Evolutionary conservation across 2,329 filamentous ascomycete species (phyloP).

Genomic region (Metarhizium sp.): DNA sequence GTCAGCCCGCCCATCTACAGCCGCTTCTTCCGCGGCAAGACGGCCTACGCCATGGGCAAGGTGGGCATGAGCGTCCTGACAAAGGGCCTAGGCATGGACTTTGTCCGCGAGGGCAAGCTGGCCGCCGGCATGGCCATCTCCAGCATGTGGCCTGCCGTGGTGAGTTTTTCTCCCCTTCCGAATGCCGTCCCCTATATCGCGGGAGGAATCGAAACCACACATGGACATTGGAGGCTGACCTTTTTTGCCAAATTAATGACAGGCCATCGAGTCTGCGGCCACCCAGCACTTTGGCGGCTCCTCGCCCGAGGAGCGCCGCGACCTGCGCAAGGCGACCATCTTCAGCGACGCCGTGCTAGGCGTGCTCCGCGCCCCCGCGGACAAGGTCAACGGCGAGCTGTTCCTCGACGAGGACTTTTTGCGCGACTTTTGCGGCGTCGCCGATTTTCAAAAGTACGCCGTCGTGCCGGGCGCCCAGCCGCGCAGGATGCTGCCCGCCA

Average conservation of each 20-base stretch:
- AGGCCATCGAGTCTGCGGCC: no score
- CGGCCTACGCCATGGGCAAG: conserved; percentile 72
- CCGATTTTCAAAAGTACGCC: conserved; percentile 64
- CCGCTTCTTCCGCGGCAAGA: conserved; percentile 78
- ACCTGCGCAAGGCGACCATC: no score
- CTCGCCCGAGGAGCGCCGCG: no score
- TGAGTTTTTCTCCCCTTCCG: no score
- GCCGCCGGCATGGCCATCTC: no score
- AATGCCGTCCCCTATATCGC: no score
- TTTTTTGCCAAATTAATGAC: no score
- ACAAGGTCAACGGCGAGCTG: conserved; percentile 59
- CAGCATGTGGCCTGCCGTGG: no score
- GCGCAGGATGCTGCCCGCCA: conserved; percentile 66
- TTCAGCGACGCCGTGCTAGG: conserved; percentile 58
- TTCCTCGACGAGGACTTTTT: conserved; percentile 77
- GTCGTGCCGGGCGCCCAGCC: conserved; percentile 56
- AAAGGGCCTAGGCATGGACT: conserved; percentile 73
- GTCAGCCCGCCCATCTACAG: conserved; percentile 80
- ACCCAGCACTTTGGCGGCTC: no score
- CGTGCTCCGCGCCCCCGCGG: conserved; percentile 52
- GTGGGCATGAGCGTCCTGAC: conserved; percentile 75
- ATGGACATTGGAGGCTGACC: no score
- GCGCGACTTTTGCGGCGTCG: conserved; percentile 50
- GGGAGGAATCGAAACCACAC: no score
- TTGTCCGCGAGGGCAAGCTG: no score